phyloP scores from a whole-genome alignment of 495 filamentous ascomycete genomes.

The Hyaloscypha finlandica region DNA sequence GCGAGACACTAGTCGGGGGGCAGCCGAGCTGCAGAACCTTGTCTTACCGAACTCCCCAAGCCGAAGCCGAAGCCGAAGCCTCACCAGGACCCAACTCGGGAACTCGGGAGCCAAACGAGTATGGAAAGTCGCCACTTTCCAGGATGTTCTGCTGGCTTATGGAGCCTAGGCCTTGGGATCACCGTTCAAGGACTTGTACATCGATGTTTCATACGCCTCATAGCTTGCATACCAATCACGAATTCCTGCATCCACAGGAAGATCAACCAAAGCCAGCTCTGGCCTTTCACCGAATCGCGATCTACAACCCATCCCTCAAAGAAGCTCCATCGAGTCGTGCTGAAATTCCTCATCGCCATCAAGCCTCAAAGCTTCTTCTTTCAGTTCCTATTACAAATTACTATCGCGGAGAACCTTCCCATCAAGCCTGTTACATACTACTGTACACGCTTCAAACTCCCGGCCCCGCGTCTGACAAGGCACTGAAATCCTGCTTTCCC shows the following conservation, averaged over 20 bases:
- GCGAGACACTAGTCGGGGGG: too few relatives aligned
- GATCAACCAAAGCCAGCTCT: not conserved
- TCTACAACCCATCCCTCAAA: not conserved
- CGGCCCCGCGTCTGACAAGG: not conserved
- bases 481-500: not conserved
- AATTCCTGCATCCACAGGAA: not conserved
- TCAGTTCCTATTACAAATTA: not conserved
- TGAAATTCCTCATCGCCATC: not conserved
- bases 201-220: not conserved
- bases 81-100: not conserved
- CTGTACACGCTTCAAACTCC: not conserved
- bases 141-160: not conserved
- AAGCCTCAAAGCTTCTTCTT: not conserved
- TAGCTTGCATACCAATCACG: not conserved
- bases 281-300: not conserved
- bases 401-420: not conserved
- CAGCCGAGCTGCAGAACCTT: too few relatives aligned
- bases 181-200: not conserved
- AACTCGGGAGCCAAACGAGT: not conserved
- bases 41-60: not conserved
- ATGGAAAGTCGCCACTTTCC: not conserved
- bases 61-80: not conserved
- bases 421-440: not conserved
- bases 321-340: not conserved
- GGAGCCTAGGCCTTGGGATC: not conserved